Conservation (phyloP, 2,329 filamentous ascomycete genomes). For the Aspergillus candidus region DNA sequence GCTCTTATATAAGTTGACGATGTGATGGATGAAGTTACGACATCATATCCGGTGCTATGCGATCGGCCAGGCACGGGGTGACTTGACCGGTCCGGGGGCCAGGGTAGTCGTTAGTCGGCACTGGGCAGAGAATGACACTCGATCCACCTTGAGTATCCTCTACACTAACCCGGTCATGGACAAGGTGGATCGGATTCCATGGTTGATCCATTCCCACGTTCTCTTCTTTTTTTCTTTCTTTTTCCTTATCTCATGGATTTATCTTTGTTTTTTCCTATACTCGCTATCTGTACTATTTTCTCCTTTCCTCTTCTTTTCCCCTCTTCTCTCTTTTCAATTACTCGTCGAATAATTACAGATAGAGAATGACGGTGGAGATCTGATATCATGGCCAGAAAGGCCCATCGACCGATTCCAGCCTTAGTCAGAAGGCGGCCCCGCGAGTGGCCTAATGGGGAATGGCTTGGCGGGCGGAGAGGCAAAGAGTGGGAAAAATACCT, state of each 20-base stretch:
- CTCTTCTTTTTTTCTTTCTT: background rate
- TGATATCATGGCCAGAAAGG: background rate
- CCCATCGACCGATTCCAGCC: background rate
- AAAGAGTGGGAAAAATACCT: slow-evolving; percentile 15
- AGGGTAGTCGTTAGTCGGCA: no score
- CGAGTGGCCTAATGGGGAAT: slow-evolving; percentile 1
- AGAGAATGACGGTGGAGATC: background rate
- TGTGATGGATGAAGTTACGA: background rate
- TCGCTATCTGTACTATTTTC: no score
- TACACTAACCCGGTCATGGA: no score
- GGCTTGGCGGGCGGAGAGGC: slow-evolving; percentile 5
- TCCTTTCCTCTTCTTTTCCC: background rate
- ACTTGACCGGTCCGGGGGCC: slow-evolving; percentile 14
- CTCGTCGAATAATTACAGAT: no score
- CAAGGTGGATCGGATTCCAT: no score
- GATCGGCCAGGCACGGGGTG: slow-evolving; percentile 21
- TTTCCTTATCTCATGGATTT: no score
- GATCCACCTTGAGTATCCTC: no score
- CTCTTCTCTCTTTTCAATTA: no score
- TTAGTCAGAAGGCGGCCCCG: background rate
- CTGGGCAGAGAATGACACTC: background rate
- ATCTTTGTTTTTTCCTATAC: no score
- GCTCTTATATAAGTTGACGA: slow-evolving; percentile 1
- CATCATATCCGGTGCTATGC: slow-evolving; percentile 18
- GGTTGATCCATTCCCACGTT: background rate